Base-by-base conservation (phyloP, 768 basidiomycete species). In the Hydnomerulius pinastri region DNA sequence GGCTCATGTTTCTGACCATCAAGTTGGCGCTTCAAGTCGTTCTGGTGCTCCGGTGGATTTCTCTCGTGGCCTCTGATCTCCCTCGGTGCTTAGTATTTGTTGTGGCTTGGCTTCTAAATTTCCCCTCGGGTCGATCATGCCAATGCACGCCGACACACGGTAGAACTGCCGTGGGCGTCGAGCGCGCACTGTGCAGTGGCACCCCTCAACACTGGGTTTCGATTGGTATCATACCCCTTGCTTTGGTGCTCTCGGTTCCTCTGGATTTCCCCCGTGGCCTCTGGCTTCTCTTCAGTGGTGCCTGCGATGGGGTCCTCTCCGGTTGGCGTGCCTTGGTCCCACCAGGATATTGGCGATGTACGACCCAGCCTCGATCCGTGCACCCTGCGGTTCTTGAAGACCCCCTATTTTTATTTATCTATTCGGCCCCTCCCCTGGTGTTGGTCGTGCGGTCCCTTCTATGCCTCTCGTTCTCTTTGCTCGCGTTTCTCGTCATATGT, bases 121-220 rank as follows among this genome's bases (percentile, higher is more conserved):
- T n/a, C n/a, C n/a, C n/a, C n/a, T n/a, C n/a, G n/a, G n/a, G n/a
- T n/a, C n/a, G n/a, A n/a, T n/a, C n/a, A n/a, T n/a, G n/a, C n/a
- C n/a, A 35, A 48, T 51, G 50, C 30, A 24, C 36, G 36, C 45
- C 45, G 50, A 51, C 50, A 46, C 50, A 15, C 32, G 46, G 28
- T 27, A 23, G 27, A 37, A 1, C 12, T 38, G 18, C 45, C 25
- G 50, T 2, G 50, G 27, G 37, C 20, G 50, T 51, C 50, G 50
- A 37, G 50, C 36, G 36, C n/a, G 45, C 50, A 37, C 45, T 44
- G 37, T 18, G n/a, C n/a, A n/a, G n/a, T n/a, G n/a, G n/a, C n/a
- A n/a, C n/a, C n/a, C n/a, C n/a, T n/a, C n/a, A n/a, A n/a, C n/a
- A n/a, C n/a, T n/a, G n/a, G n/a, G n/a, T n/a, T n/a, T 43, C 50